Conservation (phyloP, 306 rosid genomes). For the Coriaria nepalensis region DNA sequence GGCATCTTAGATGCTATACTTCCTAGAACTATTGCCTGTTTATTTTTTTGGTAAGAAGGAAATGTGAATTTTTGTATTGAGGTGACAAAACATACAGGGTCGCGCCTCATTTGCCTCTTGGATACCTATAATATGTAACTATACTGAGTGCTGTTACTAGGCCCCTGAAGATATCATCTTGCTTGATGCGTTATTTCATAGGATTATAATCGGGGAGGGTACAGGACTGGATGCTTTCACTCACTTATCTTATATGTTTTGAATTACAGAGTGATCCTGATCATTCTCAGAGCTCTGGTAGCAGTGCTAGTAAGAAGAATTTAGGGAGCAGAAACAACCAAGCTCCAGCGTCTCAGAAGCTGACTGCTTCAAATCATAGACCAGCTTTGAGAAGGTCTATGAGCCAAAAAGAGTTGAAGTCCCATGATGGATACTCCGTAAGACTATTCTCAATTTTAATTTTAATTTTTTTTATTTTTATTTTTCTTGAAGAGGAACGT, state of each 20-base stretch:
- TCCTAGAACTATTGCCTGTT: too few species aligned
- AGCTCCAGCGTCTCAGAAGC: constrained; percentile 21
- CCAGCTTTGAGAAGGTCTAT: constrained; percentile 55
- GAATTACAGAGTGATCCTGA: constrained; percentile 72
- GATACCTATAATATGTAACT: too few species aligned
- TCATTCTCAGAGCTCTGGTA: constrained; percentile 38
- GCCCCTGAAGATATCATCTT: too few species aligned
- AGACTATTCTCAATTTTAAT: constrained; percentile 16
- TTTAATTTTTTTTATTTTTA: constrained; percentile 6
- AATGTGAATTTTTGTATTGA: too few species aligned
- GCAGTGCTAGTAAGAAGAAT: constrained; percentile 31
- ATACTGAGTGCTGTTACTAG: too few species aligned
- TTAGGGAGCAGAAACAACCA: constrained; percentile 28
- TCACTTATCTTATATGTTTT: constrained; percentile 5
- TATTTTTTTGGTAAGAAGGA: too few species aligned
- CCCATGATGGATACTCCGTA: constrained; percentile 84
- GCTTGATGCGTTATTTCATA: too few species aligned
- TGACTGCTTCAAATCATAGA: constrained; percentile 44
- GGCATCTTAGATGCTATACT: too few species aligned
- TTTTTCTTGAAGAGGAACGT: too few species aligned
- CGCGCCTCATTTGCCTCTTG: too few species aligned
- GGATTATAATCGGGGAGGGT: neutral
- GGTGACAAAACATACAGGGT: too few species aligned
- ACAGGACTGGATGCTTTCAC: neutral
- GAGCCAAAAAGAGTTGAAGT: constrained; percentile 63